Evolutionary conservation across 1,139 yeast genomes (phyloP).

Genomic region (Suhomyces bokatorum): DNA sequence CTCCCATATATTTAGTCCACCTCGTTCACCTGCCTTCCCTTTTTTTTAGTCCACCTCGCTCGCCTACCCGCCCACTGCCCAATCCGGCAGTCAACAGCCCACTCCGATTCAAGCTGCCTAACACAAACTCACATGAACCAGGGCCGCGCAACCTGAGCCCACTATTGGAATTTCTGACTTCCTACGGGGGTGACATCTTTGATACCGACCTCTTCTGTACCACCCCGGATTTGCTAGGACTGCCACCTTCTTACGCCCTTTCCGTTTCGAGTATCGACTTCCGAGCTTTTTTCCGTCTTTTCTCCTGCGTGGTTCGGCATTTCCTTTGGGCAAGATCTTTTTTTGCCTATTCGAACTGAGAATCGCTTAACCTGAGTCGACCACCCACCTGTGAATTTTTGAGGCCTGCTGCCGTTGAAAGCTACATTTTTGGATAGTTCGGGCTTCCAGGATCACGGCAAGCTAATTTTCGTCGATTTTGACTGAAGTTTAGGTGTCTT

Average conservation of each 20-base stretch:
- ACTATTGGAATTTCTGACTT: constrained; percentile 2
- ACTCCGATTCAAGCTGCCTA: background rate
- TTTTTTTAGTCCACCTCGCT: no score
- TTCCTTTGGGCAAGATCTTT: background rate
- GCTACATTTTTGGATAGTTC: background rate
- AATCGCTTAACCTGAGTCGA: background rate
- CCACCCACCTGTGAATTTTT: no score
- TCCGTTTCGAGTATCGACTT: background rate
- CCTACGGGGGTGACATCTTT: constrained; percentile 4
- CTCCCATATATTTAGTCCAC: no score
- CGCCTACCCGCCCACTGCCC: background rate
- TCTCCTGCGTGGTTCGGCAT: background rate
- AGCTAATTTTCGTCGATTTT: constrained; percentile 1
- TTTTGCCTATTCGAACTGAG: background rate
- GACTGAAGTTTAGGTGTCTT: background rate
- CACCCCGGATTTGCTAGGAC: background rate
- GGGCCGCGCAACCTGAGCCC: constrained; percentile 7
- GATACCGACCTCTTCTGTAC: background rate
- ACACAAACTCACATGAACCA: background rate
- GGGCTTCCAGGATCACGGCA: background rate
- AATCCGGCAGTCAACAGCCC: background rate
- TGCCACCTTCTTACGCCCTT: background rate
- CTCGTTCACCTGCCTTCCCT: no score
- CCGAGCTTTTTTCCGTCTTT: background rate
- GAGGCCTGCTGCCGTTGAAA: no score